Conservation (phyloP, 805 yeast species). For the Yamadazyma endophytica region DNA sequence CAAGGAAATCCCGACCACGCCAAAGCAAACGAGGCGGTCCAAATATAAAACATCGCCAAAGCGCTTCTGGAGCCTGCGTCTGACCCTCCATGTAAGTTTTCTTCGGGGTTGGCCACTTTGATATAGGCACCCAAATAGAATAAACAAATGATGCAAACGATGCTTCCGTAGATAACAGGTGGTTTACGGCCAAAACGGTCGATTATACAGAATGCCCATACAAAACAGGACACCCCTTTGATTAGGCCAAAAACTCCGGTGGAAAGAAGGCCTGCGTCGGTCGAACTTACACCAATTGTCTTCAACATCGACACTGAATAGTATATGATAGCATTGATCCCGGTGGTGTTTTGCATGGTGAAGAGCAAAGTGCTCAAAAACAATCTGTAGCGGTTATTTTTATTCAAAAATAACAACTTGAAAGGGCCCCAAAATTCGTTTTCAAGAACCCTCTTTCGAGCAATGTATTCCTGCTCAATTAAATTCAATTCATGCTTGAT, state of each 20-base stretch:
- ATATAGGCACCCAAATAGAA: slow-evolving; percentile 48
- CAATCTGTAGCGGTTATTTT: slow-evolving; percentile 29
- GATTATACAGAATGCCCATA: slow-evolving; percentile 44
- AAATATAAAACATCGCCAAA: slow-evolving; percentile 41
- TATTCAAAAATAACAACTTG: slow-evolving; percentile 25
- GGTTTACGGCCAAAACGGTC: slow-evolving; percentile 45
- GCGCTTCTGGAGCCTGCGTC: slow-evolving; percentile 42
- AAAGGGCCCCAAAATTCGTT: slow-evolving; percentile 39
- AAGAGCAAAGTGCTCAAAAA: slow-evolving; percentile 35
- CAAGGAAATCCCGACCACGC: slow-evolving; percentile 48
- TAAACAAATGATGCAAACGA: slow-evolving; percentile 40
- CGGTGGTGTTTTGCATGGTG: slow-evolving; percentile 43
- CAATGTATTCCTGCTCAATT: slow-evolving; percentile 20
- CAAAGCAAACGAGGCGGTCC: slow-evolving; percentile 42
- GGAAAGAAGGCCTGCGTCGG: slow-evolving; percentile 43
- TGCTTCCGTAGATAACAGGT: slow-evolving; percentile 33
- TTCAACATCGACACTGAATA: slow-evolving; percentile 51
- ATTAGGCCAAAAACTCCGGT: slow-evolving; percentile 53
- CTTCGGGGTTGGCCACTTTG: slow-evolving; percentile 32
- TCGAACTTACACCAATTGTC: slow-evolving; percentile 45
- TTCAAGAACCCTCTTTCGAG: slow-evolving; percentile 26
- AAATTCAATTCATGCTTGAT: slow-evolving; percentile 34
- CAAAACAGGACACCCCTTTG: slow-evolving; percentile 40
- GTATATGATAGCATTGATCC: slow-evolving; percentile 49
- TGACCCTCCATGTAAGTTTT: slow-evolving; percentile 9